Base-by-base conservation (phyloP, 2,329 filamentous ascomycete species). In the Aspergillus sp. region DNA sequence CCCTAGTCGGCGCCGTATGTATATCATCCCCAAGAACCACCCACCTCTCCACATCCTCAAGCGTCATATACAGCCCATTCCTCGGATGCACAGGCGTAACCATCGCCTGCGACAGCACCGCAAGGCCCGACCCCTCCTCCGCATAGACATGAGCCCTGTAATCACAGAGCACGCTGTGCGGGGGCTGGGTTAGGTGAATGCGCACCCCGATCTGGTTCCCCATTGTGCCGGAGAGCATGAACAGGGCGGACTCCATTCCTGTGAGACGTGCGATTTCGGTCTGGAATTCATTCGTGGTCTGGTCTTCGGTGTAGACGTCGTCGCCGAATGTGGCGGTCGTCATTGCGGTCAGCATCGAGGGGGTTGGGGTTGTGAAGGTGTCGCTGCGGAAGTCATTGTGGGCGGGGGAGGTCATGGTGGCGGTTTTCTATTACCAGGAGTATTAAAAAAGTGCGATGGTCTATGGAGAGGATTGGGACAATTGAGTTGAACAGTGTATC, bases 131-230 rank as follows among this genome's bases (percentile, higher is more conserved):
- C 2, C 63, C 65, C 56, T 76, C 73, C 59, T 64, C 67, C 15
- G 60, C 56, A n/a, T 73, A 64, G 25, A 75, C 67, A 47, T 76
- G 72, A 2, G 69, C 69, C 5, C 73, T 68, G 43, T 72, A 64
- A 53, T 76, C 72, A 21, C 64, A 60, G 3, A 76, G 60, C 12
- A 76, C 66, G 1, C 70, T 63, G 56, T 75, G 69, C 7, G 73
- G 73, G 1, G 73, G 72, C 37, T 71, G 68, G 14, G 57, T 57
- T 5, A 76, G 64, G 56, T 71, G 69, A 4, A 67, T 65, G 0
- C 73, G 69, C 14, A 76, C 45, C 33, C 68, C 68, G 45, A 76
- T 68, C 61, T 76, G 72, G 56, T 76, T 76, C n/a, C 72, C 72
- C 72, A 74, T 73, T n/a, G 73, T 76, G 2, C 73, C 71, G 6